A percentile compares a stretch with the other conserved stretches of the same genome.
These are phyloP conservation scores for Taiozyma sp. DNA, from an alignment of 1,139 yeast species.

Conservation along the genomic window DNA sequence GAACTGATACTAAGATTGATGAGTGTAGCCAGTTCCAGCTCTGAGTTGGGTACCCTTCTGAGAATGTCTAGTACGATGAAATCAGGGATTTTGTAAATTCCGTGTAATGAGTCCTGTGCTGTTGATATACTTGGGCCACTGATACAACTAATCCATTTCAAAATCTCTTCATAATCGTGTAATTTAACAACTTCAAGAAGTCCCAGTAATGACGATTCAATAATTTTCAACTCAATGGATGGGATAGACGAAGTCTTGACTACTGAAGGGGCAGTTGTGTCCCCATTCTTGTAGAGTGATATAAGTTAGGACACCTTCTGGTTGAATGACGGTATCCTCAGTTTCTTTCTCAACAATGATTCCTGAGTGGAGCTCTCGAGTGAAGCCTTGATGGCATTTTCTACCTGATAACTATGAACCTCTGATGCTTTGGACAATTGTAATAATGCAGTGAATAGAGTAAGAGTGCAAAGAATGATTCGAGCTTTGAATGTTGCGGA, in stretches of 20 bases:
- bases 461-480: slow-evolving; percentile 10
- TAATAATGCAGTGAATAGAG: slow-evolving; percentile 14
- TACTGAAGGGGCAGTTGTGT: background rate
- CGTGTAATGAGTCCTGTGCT: slow-evolving; percentile 27
- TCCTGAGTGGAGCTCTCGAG: background rate
- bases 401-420: background rate
- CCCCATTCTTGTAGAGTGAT: background rate
- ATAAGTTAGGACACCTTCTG: background rate
- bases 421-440: background rate
- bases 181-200: slow-evolving; percentile 1
- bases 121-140: slow-evolving; percentile 19
- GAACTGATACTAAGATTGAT: slow-evolving; percentile 6
- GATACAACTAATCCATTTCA: slow-evolving; percentile 26
- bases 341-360: background rate
- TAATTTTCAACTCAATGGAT: background rate
- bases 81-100: slow-evolving; percentile 22
- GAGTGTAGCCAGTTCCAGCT: slow-evolving; percentile 19
- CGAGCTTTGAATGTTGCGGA: slow-evolving; percentile 4
- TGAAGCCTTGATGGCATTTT: background rate
- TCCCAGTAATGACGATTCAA: slow-evolving; percentile 4
- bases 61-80: slow-evolving; percentile 26
- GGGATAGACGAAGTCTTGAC: background rate
- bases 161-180: slow-evolving; percentile 14
- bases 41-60: slow-evolving; percentile 24
- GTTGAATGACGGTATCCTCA: background rate